These are phyloP conservation scores for Apocynum venetum DNA, from an alignment of 257 asterid species.

Conservation along the genomic window DNA sequence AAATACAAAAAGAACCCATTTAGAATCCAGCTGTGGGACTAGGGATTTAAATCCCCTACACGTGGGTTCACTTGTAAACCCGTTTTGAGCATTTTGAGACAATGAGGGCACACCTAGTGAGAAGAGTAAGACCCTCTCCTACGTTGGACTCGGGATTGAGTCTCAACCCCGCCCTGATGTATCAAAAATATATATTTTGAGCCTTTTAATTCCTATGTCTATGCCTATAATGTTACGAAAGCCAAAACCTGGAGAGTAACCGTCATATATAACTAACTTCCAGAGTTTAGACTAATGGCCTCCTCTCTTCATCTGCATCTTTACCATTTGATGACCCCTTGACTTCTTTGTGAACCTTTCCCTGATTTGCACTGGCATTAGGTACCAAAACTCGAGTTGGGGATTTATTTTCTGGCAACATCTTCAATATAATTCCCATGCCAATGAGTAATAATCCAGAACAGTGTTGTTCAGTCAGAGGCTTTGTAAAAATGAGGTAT, in stretches of 20 bases:
- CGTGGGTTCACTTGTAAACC: no score
- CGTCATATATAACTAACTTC: background rate
- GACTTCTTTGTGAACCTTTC: constrained; percentile 22
- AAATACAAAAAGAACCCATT: no score
- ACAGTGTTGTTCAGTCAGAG: constrained; percentile 74
- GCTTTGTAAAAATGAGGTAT: constrained; percentile 70
- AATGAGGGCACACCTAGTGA: no score
- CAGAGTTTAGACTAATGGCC: constrained; percentile 43
- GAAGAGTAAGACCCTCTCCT: no score
- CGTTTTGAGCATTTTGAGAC: no score
- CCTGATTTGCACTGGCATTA: constrained; percentile 3
- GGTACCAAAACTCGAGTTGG: constrained; percentile 18
- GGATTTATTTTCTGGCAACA: constrained; percentile 56
- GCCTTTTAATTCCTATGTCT: background rate
- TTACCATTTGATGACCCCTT: constrained; percentile 21
- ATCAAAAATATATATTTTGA: background rate
- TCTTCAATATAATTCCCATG: constrained; percentile 67
- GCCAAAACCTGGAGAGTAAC: background rate
- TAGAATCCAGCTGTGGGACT: no score
- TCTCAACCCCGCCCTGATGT: no score
- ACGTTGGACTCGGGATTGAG: no score
- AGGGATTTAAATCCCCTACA: no score
- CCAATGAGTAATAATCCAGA: constrained; percentile 62
- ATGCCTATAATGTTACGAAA: background rate
- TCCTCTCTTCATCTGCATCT: constrained; percentile 50